A percentile compares a stretch with the other conserved stretches of the same genome.
Evolutionary conservation across 495 filamentous ascomycete genomes (phyloP).

Genomic region (Wilcoxina mikolae): DNA sequence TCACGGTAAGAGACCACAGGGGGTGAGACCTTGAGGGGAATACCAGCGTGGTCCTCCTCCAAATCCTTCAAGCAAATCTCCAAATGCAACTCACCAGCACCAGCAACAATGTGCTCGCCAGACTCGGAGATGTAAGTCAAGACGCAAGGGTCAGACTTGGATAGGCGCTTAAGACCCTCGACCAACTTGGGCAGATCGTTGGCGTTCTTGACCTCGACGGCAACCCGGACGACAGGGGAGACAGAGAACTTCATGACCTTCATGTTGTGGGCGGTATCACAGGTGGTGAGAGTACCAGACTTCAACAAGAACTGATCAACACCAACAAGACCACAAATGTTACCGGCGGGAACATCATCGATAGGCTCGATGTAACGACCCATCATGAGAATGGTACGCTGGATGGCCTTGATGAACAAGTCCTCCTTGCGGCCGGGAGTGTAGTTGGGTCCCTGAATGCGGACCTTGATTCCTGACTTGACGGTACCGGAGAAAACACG

Average conservation of each 20-base stretch:
- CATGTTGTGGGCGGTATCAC: constrained; percentile 95
- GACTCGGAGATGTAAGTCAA: constrained; percentile 73
- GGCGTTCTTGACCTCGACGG: constrained; percentile 99
- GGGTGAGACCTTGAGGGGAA: constrained; percentile 90
- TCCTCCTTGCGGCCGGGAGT: constrained; percentile 95
- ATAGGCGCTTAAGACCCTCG: constrained; percentile 99
- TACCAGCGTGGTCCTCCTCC: constrained; percentile 97
- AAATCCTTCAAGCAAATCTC: constrained; percentile 99
- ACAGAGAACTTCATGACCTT: constrained; percentile 99
- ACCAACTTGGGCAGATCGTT: constrained; percentile 99
- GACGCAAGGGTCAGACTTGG: constrained; percentile 99
- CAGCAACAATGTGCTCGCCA: constrained; percentile 97
- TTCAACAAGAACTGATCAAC: constrained; percentile 99
- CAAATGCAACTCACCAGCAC: constrained; percentile 96
- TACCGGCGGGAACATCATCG: constrained; percentile 96
- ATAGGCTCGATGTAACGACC: constrained; percentile 98
- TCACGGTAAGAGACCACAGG: constrained; percentile 97
- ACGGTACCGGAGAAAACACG: constrained; percentile 99
- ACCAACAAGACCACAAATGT: constrained; percentile 98
- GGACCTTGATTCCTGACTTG: constrained; percentile 94
- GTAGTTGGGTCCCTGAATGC: constrained; percentile 99
- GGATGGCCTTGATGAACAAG: constrained; percentile 97
- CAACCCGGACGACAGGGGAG: constrained; percentile 94
- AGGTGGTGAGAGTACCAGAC: constrained; percentile 96
- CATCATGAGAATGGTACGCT: constrained; percentile 99